Base-by-base conservation (phyloP, 495 filamentous ascomycete species). In the Aspergillus ostianus region DNA sequence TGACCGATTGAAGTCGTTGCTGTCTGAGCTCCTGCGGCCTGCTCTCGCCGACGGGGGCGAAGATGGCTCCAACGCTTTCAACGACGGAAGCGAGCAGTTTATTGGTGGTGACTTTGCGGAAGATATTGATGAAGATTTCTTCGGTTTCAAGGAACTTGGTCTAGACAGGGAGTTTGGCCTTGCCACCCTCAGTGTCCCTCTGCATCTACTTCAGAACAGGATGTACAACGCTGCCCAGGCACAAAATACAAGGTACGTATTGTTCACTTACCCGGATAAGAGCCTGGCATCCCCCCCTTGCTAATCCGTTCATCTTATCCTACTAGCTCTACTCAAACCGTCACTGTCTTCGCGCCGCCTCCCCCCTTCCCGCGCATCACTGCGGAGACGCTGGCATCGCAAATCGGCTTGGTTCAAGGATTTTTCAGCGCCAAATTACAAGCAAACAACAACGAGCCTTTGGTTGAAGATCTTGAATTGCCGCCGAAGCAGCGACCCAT, bases 91-190 rank as follows among this genome's bases (percentile, higher is more conserved):
- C 66, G 94, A 99, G 63, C 93, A 98, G 72, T 99, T 99, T 65
- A 85, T 97, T 53, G 90, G 90, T 44, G 94, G 94, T 53, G 93
- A 98, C 68, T 99, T 97, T 70, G 94, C 94, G 2, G 94, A 96
- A 74, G 94, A 98, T 65, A 88, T 98, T 30, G 93, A 91, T 59
- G 94, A 97, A 74, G 94, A 99, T 76, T 99, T 97, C 82, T 98
- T 99, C 64, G 94, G 94, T 10, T 97, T 99, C 83, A 93, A 93
- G 71, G 93, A 96, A 62, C 82, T 98, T 36, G 94, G 94, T 18
- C 80, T 98, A 29, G 93, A 96, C 66, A 86, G 84, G 58, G 94
- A 98, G 68, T 87, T 97, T 68, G 91, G 92, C 15, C 80, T 93
- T 55, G 85, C 90, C 19, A 87, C 88, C 49, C 82, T 97, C 48